Percentiles rank a stretch among this genome's conserved stretches.
phyloP scores from a whole-genome alignment of 768 basidiomycete genomes.

The Imleria badia region DNA sequence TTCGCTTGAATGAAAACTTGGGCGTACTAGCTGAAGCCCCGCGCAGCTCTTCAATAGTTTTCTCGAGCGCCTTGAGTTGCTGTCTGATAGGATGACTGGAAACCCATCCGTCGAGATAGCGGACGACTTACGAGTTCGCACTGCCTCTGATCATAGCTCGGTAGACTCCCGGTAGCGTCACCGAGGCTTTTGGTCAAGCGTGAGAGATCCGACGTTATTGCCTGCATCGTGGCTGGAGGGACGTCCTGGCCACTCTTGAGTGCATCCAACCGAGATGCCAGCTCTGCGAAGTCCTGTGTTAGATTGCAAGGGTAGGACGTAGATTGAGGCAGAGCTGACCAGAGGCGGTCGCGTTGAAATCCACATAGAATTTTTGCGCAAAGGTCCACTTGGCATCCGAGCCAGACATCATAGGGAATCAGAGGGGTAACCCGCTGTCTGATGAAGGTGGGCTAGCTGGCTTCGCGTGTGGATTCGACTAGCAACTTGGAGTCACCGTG shows the following conservation, averaged over 20 bases:
- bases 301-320: slow-evolving; percentile 7
- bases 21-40: slow-evolving; percentile 45
- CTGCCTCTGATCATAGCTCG: slow-evolving; percentile 72
- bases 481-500: too few species aligned
- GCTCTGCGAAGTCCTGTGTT: slow-evolving; percentile 37
- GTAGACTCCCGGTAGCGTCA: slow-evolving; percentile 64
- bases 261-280: slow-evolving; percentile 46
- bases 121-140: slow-evolving; percentile 56
- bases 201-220: slow-evolving; percentile 49
- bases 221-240: slow-evolving; percentile 40
- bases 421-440: too few species aligned
- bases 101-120: not conserved
- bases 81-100: slow-evolving; percentile 31
- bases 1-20: slow-evolving; percentile 71
- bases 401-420: slow-evolving; percentile 14
- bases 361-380: slow-evolving; percentile 27
- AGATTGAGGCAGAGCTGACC: slow-evolving; percentile 15
- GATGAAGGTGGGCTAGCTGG: too few species aligned
- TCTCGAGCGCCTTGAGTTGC: slow-evolving; percentile 69
- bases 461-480: too few species aligned
- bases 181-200: slow-evolving; percentile 60
- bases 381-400: slow-evolving; percentile 29
- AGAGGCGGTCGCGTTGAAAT: slow-evolving; percentile 26
- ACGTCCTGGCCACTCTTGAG: slow-evolving; percentile 33
- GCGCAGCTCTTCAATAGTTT: slow-evolving; percentile 50